Base-by-base conservation (phyloP, 1,284 basidiomycete species). In the Ustilago nuda region DNA sequence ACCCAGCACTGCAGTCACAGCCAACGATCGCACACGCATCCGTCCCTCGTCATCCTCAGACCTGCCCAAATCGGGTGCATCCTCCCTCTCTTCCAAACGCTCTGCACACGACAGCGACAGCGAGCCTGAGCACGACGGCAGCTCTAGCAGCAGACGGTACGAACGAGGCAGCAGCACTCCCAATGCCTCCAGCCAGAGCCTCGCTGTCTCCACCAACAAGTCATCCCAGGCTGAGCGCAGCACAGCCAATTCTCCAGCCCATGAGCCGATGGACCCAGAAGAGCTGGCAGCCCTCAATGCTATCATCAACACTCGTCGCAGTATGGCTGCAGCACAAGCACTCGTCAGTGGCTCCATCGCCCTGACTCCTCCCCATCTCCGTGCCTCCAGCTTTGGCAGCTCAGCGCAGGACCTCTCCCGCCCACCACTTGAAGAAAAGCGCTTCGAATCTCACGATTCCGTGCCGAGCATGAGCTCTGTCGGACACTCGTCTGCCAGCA, bases 291-390 rank as follows among this genome's bases (percentile, higher is more conserved):
- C 79, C 27, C 73, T 85, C 48, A 85, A 85, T 51, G 83, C 84
- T 33, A 85, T 85, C 64, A 85, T 85, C 78, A 85, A 85, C 66
- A 85, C 84, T 8, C 75, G 83, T 35, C 63, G 82, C 52, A 82
- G 79, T 53, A 84, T 84, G 82, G 84, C 79, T 9, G 78, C 82
- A 3, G 84, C 84, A 12, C 77, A 83, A 59, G 84, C 82, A 0
- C 75, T 85, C 3, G 80, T 81, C 56, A 82, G 72, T 39, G 82
- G 82, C 6, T 64, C 74, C 37, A 64, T 80, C 61, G 64, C 43
- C 35, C 12, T 68, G 37, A 35, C 56, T 1, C 50, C 74, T 4
- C 69, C 61, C 8, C 43, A 55, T 9, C 55, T 51, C 5, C 70
- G 76, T 13, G 53, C 64, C 19, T 64, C 63, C 35, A 76, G 69